phyloP scores from a whole-genome alignment of 2,329 filamentous ascomycete genomes.

The Fusarium devonianum region DNA sequence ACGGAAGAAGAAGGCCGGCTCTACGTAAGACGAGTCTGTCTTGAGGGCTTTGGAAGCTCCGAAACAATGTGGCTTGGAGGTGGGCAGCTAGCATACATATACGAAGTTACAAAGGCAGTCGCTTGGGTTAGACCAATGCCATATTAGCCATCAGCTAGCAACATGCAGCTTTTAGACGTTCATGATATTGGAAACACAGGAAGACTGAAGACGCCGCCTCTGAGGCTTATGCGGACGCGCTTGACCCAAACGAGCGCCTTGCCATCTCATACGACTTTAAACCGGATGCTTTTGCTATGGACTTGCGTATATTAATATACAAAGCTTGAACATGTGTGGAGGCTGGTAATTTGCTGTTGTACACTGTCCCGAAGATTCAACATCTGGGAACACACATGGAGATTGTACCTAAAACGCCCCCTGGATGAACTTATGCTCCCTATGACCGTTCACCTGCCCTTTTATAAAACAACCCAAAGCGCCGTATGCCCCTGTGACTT shows the following conservation, averaged over 20 bases:
- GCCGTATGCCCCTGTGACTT: neutral
- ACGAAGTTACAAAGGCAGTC: constrained; percentile 16
- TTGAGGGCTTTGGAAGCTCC: constrained; percentile 12
- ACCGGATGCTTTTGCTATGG: too few species aligned
- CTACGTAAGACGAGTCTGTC: constrained; percentile 7
- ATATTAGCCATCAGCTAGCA: too few species aligned
- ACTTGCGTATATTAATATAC: too few species aligned
- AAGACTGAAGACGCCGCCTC: too few species aligned
- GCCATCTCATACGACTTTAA: too few species aligned
- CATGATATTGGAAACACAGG: too few species aligned
- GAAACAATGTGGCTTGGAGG: constrained; percentile 23
- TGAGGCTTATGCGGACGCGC: too few species aligned
- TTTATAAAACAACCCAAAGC: neutral
- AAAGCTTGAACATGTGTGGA: constrained; percentile 35
- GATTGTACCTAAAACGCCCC: constrained; percentile 29
- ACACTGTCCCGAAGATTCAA: constrained; percentile 28
- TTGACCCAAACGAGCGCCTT: too few species aligned
- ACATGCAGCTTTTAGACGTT: too few species aligned
- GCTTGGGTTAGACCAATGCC: too few species aligned
- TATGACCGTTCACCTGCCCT: neutral
- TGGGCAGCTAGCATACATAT: constrained; percentile 30
- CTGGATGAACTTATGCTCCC: constrained; percentile 14
- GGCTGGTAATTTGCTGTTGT: constrained; percentile 37
- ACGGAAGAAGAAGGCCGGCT: constrained; percentile 10
- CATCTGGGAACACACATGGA: constrained; percentile 15